These are phyloP conservation scores for Diaporthe nobilis DNA, from an alignment of 2,329 filamentous ascomycete genomes.

Conservation along the genomic window DNA sequence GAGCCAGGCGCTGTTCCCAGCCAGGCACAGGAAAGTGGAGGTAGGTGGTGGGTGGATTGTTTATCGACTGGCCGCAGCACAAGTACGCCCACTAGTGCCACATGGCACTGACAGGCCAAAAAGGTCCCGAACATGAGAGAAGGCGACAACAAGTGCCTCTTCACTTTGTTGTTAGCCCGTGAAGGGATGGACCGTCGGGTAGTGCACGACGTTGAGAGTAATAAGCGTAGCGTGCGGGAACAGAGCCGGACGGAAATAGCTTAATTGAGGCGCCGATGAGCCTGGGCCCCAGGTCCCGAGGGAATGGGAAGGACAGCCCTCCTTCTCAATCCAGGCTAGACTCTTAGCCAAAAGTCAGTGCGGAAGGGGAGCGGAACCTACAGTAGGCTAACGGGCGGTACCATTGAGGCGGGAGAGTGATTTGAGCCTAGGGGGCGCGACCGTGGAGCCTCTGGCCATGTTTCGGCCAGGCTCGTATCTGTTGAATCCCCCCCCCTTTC, in stretches of 20 bases:
- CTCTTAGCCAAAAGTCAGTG: conserved; percentile 22
- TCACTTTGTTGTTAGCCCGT: neutral
- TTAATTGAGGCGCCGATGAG: conserved; percentile 32
- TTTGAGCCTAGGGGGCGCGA: conserved; percentile 3
- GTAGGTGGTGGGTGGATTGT: conserved; percentile 8
- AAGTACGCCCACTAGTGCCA: conserved; percentile 9
- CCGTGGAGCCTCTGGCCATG: conserved; percentile 13
- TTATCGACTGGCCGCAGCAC: conserved; percentile 27
- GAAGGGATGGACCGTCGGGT: conserved; percentile 26
- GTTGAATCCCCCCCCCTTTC: neutral
- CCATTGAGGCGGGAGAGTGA: conserved; percentile 33
- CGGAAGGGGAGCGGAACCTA: conserved; percentile 32
- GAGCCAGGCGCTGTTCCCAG: conserved; percentile 27
- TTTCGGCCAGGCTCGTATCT: conserved; percentile 20
- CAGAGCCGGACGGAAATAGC: conserved; percentile 28
- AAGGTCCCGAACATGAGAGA: conserved; percentile 34
- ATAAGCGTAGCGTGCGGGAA: conserved; percentile 14
- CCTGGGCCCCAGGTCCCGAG: conserved; percentile 28
- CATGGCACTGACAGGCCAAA: conserved; percentile 29
- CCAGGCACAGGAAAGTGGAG: conserved; percentile 7
- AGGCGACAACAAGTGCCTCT: neutral
- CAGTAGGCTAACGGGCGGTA: conserved; percentile 32
- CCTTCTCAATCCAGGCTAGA: conserved; percentile 14
- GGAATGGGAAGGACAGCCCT: conserved; percentile 30
- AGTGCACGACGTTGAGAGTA: conserved; percentile 34